Evolutionary conservation across 768 basidiomycete genomes (phyloP).

Genomic region (Macrolepiota dolichaula): DNA sequence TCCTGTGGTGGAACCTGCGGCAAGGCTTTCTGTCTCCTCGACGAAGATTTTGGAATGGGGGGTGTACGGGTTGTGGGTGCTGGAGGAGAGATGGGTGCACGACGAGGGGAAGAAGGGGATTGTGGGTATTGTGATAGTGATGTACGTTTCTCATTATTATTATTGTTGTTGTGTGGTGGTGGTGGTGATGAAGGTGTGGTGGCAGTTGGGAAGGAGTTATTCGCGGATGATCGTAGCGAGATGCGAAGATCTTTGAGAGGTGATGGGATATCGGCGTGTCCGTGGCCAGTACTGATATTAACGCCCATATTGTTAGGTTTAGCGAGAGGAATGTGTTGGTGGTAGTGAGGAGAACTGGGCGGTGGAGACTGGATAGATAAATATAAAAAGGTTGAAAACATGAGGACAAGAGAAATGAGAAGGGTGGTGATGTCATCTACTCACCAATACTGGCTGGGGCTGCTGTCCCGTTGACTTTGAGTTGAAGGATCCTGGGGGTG

Average conservation of each 20-base stretch:
- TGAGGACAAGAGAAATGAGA: background rate
- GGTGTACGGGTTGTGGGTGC: background rate
- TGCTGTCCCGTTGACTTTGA: slow-evolving; percentile 3
- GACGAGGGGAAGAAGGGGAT: background rate
- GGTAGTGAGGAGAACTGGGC: slow-evolving; percentile 12
- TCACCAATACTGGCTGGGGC: slow-evolving; percentile 18
- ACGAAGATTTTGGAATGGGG: background rate
- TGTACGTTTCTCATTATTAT: background rate
- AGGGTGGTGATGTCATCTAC: slow-evolving; percentile 21
- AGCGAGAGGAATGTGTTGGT: background rate
- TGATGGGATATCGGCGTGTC: background rate
- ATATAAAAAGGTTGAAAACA: slow-evolving; percentile 1
- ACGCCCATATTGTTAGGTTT: slow-evolving; percentile 9
- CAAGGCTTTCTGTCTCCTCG: slow-evolving; percentile 4
- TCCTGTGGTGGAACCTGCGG: slow-evolving; percentile 1
- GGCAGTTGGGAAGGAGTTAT: slow-evolving; percentile 1
- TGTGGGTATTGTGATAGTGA: background rate
- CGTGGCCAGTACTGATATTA: background rate
- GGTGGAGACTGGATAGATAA: background rate
- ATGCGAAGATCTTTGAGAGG: background rate
- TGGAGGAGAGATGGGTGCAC: slow-evolving; percentile 1
- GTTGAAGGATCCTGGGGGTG: slow-evolving; percentile 11
- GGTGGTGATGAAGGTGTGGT: background rate
- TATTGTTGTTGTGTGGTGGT: too few species aligned
- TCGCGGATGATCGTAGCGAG: slow-evolving; percentile 4